Evolutionary conservation across 2,329 filamentous ascomycete species (phyloP).

Genomic region (Aspergillus candidus): DNA sequence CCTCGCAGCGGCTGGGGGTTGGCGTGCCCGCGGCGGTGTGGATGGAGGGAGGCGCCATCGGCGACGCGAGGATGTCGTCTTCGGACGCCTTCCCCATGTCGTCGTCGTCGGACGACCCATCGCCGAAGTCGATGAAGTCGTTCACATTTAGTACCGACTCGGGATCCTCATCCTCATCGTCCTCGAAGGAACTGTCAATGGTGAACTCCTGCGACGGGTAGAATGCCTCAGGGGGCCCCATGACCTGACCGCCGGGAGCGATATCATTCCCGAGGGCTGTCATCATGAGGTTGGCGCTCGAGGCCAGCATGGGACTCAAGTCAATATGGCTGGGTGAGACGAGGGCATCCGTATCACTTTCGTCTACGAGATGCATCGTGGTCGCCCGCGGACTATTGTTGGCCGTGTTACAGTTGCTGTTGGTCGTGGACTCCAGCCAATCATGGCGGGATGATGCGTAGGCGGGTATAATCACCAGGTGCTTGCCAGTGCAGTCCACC

Average conservation of each 20-base stretch:
- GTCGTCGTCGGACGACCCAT: slow-evolving; percentile 54
- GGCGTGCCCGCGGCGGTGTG: slow-evolving; percentile 25
- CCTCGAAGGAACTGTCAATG: slow-evolving; percentile 54
- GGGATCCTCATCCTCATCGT: slow-evolving; percentile 60
- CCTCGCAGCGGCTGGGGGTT: slow-evolving; percentile 30
- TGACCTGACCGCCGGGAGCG: slow-evolving; percentile 53
- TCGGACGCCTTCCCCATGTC: slow-evolving; percentile 52
- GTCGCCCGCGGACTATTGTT: slow-evolving; percentile 39
- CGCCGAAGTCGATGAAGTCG: slow-evolving; percentile 66
- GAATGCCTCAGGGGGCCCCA: slow-evolving; percentile 70
- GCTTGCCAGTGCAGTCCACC: slow-evolving; percentile 44
- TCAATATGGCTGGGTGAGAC: slow-evolving; percentile 32
- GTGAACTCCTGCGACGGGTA: slow-evolving; percentile 58
- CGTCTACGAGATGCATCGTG: slow-evolving; percentile 36
- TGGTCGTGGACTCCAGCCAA: slow-evolving; percentile 40
- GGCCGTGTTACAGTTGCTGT: slow-evolving; percentile 37
- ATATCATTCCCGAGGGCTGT: slow-evolving; percentile 56
- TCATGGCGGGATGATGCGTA: slow-evolving; percentile 43
- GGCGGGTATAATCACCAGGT: slow-evolving; percentile 43
- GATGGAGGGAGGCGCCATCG: slow-evolving; percentile 44
- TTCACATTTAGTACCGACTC: slow-evolving; percentile 57
- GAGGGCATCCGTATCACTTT: slow-evolving; percentile 41
- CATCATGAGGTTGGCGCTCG: slow-evolving; percentile 71
- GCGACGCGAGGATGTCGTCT: slow-evolving; percentile 38
- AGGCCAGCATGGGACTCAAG: slow-evolving; percentile 55